Evolutionary conservation across 2,329 filamentous ascomycete species (phyloP), one percentile per base, ranked within the genome.

Genomic region (Penicillium sp.): DNA sequence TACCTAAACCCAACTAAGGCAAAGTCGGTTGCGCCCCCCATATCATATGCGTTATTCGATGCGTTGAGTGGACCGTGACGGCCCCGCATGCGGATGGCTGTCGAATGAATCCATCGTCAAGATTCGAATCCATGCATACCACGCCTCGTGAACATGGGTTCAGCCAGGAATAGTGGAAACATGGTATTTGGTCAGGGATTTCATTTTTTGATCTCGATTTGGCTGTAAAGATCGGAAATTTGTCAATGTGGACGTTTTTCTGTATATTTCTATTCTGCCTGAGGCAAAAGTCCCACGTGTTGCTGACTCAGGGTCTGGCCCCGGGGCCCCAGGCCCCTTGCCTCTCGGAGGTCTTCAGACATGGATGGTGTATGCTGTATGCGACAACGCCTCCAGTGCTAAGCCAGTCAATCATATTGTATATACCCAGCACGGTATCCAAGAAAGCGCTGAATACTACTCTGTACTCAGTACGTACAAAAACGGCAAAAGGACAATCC

Each of bases 1-100:
- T 13, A 9, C 19, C 4, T 38, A 26, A 48, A 17, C 19, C 41
- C 43, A 47, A 40, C 8, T 9, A 15, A 19, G 33, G 45, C 12
- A 48, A 47, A 39, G 21, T 32, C 29, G 51, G 37, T 52, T 50
- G 38, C 49, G 44, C 52, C 43, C 43, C 53, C 49, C 47, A 56
- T 47, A 53, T 45, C 45, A 49, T 45, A 48, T 49, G 40, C 41
- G 32, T 46, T 48, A 43, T 51, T 52, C 51, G 38, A 17, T 37
- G 53, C 52, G 44, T 49, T 49, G 46, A 12, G 54, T 53, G 54
- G 57, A 48, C 24, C 47, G 19, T 24, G 43, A 19, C 40, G 28
- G 42, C 55, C 57, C 56, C 55, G 56, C 57, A 57, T 57, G 55
- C 56, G 53, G 52, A 55, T 43, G 45, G 38, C 39, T 21, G 49